Evolutionary conservation across 495 filamentous ascomycete species (phyloP), one percentile per base, ranked within the genome.

Genomic region (Pyrenopolyporus hunteri): DNA sequence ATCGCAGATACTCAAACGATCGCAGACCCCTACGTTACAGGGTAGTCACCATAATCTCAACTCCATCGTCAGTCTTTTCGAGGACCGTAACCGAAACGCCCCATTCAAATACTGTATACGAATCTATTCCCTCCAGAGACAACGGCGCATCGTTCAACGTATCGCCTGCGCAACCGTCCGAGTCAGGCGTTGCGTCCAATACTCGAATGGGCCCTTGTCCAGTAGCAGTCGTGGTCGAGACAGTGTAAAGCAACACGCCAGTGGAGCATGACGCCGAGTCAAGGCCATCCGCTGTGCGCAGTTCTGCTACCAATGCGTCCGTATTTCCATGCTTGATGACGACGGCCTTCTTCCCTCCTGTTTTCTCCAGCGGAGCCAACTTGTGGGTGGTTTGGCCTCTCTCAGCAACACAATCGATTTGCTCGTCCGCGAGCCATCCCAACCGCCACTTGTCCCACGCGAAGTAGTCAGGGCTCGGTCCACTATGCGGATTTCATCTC

Each of bases 401-500:
- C 7, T 28, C 61, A 0, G 57, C 39, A 8, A 69, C 59, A 39
- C 70, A 73, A 5, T 63, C 64, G 20, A 73, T 28, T 29, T 73
- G 70, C 6, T 40, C 59, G 36, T 73, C 70, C 6, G 31, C 36
- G 1, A 73, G 31, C 70, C 70, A 71, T 17, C 68, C 70, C 14
- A 73, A 22, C 13, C 68, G 57, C 70, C 70, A 73, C 58, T 73
- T 71, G 39, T 73, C 66, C 70, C 70, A 73, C 8, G 70, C 68
- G 13, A 73, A 73, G 28, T 69, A 73, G 42, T 73, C 70, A 11
- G 70, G 70, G 31, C 68, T 69, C 1, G 70, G 68, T 6, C 70
- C 70, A 39, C 64, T 50, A 11, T 8, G 3, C 23, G 9, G 6
- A 1, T 13, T 35, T 2, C 3, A 16, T 19, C 1, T 59, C 29